Conservation (phyloP, 768 basidiomycete genomes). For the Boletus sensibilis region DNA sequence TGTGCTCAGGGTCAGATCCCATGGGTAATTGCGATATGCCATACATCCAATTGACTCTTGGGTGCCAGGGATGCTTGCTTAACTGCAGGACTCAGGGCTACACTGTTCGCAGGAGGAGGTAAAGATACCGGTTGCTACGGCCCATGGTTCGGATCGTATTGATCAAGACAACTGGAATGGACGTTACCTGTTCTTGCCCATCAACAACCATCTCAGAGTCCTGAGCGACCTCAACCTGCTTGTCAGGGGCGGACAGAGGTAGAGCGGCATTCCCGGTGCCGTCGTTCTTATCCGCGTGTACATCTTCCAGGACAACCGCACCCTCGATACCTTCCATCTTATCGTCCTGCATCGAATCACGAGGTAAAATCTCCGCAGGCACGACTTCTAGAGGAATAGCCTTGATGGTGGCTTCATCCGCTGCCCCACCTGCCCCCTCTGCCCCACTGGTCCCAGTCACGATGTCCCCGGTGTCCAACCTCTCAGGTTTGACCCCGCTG, state of each 20-base stretch:
- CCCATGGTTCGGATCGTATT: not conserved
- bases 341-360: constrained; percentile 4
- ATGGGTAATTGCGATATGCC: constrained; percentile 11
- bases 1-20: constrained; percentile 19
- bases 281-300: not conserved
- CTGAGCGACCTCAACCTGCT: not conserved
- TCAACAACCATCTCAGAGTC: constrained; percentile 18
- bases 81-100: constrained; percentile 11
- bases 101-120: not conserved
- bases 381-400: not conserved
- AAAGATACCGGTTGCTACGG: constrained; percentile 5
- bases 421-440: not conserved
- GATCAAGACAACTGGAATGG: not conserved
- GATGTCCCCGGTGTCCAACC: constrained; percentile 1
- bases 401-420: not conserved
- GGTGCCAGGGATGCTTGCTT: constrained; percentile 12
- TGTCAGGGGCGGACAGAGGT: constrained; percentile 2
- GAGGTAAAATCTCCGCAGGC: not conserved
- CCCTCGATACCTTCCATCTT: constrained; percentile 24
- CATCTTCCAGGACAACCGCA: not conserved
- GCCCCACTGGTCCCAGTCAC: not conserved
- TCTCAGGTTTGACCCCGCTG: constrained; percentile 10
- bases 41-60: constrained; percentile 31
- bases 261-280: not conserved
- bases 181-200: constrained; percentile 23